phyloP scores from a whole-genome alignment of 2,329 filamentous ascomycete species.

The Bipolaris victoriae region DNA sequence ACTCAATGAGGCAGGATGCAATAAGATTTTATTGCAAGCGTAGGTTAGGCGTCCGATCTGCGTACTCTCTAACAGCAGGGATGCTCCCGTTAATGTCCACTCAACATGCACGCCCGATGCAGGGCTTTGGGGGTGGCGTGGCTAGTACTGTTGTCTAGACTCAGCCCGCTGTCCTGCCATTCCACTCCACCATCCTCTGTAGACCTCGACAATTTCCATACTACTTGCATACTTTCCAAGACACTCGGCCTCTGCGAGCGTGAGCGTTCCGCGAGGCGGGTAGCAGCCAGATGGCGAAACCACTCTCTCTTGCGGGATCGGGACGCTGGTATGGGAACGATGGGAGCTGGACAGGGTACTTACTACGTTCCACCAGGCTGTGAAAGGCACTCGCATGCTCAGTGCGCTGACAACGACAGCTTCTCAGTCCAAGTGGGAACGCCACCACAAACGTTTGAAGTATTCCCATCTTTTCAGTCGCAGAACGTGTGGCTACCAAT shows the following conservation, averaged over 20 bases:
- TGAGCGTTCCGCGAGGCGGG: background rate
- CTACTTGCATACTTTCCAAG: background rate
- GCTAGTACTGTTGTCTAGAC: background rate
- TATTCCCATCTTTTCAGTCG: background rate
- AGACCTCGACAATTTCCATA: too few species aligned
- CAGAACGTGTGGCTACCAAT: background rate
- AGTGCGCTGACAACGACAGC: background rate
- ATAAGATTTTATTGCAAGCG: background rate
- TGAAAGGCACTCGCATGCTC: too few species aligned
- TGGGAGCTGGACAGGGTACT: constrained; percentile 6
- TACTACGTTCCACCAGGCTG: background rate
- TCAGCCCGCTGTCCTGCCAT: background rate
- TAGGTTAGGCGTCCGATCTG: background rate
- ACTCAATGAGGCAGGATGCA: background rate
- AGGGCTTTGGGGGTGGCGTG: background rate
- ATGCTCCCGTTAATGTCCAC: background rate
- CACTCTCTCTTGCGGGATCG: background rate
- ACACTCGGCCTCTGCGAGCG: background rate
- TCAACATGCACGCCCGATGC: background rate
- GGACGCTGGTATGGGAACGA: constrained; percentile 5
- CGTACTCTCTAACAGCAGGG: background rate
- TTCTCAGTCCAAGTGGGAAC: background rate
- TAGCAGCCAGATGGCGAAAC: background rate
- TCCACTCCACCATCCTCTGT: too few species aligned
- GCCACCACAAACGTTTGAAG: constrained; percentile 4